phyloP scores from a whole-genome alignment of 495 filamentous ascomycete species.

The Penicillium arizonense region DNA sequence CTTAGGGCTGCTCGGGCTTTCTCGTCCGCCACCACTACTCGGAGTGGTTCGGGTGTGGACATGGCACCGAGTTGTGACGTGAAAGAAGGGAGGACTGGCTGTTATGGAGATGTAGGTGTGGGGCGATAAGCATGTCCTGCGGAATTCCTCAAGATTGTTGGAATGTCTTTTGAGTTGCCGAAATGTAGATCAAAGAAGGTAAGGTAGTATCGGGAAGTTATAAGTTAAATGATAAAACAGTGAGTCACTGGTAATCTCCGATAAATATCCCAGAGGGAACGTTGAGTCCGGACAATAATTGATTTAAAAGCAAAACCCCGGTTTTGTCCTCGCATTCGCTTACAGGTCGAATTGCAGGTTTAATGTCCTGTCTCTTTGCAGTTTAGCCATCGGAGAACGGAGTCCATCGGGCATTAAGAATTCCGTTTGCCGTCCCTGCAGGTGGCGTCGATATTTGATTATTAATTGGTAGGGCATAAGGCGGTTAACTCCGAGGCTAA shows the following conservation, averaged over 20 bases:
- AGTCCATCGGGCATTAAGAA: neutral
- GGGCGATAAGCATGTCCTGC: neutral
- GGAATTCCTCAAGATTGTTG: neutral
- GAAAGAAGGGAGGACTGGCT: neutral
- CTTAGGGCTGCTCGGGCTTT: conserved; percentile 14
- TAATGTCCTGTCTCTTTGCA: neutral
- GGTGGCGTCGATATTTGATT: too few species aligned
- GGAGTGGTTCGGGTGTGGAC: conserved; percentile 18
- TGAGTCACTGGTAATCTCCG: neutral
- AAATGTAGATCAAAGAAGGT: too few species aligned
- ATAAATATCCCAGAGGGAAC: neutral
- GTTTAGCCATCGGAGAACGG: conserved; percentile 1
- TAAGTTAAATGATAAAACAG: neutral
- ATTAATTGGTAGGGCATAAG: too few species aligned
- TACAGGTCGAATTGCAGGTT: neutral
- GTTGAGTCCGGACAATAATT: too few species aligned
- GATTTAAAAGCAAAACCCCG: neutral
- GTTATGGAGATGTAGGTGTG: neutral
- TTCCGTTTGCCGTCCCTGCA: neutral
- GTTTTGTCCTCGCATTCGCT: conserved; percentile 15
- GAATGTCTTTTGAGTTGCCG: too few species aligned
- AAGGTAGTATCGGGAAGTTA: too few species aligned
- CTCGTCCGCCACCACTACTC: conserved; percentile 17
- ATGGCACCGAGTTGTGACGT: conserved; percentile 4
- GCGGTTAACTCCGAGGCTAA: too few species aligned